Evolutionary conservation across 2,329 filamentous ascomycete species (phyloP).

Genomic region (Aureobasidium mangrovei): DNA sequence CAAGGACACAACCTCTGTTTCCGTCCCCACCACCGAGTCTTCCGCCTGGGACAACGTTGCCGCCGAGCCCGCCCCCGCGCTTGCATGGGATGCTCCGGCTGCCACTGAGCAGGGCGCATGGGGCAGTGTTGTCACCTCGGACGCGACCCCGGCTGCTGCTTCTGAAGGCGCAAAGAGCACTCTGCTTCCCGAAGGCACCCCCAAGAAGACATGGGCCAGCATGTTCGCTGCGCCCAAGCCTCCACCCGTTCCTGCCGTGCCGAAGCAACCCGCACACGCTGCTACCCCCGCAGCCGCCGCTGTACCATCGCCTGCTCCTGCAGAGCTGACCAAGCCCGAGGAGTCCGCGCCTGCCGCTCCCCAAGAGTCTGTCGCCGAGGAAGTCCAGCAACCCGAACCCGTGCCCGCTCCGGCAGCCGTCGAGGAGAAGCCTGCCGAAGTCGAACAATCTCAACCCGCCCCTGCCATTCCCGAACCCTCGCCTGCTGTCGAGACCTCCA

Average conservation of each 20-base stretch:
- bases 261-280: constrained; percentile 27
- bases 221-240: constrained; percentile 42
- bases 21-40: constrained; percentile 61
- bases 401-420: constrained; percentile 17
- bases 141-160: constrained; percentile 21
- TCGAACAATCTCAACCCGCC: constrained; percentile 18
- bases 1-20: constrained; percentile 46
- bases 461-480: constrained; percentile 18
- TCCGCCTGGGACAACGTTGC: constrained; percentile 49
- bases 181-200: constrained; percentile 26
- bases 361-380: constrained; percentile 22
- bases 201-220: constrained; percentile 47
- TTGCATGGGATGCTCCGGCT: constrained; percentile 22
- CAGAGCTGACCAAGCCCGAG: constrained; percentile 26
- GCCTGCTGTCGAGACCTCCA: constrained; percentile 16
- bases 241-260: constrained; percentile 37
- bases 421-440: constrained; percentile 17
- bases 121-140: constrained; percentile 29
- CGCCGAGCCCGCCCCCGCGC: constrained; percentile 23
- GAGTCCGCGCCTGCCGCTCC: constrained; percentile 19
- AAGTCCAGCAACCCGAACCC: constrained; percentile 16
- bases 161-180: constrained; percentile 29
- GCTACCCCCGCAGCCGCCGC: constrained; percentile 15
- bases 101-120: constrained; percentile 32
- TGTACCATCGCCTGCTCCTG: constrained; percentile 16